phyloP scores from a whole-genome alignment of 257 asterid species.

The Perilla frutescens region DNA sequence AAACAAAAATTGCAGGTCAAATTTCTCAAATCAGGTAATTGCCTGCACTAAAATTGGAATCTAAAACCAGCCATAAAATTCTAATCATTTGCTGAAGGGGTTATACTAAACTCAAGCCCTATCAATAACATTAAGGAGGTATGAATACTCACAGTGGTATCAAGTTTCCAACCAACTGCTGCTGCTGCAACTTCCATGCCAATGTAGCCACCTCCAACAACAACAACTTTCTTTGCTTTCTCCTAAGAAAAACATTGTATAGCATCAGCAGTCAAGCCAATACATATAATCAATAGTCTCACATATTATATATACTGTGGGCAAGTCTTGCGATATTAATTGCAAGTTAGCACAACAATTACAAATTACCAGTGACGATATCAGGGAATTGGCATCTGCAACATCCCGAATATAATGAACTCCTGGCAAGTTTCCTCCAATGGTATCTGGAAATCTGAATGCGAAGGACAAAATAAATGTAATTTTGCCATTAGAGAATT shows the following conservation, averaged over 20 bases:
- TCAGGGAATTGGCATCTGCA: constrained; percentile 90
- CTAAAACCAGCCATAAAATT: not conserved
- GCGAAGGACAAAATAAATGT: constrained; percentile 18
- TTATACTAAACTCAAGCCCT: not conserved
- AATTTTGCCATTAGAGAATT: constrained; percentile 4
- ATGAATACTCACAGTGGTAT: constrained; percentile 75
- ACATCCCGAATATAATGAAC: constrained; percentile 95
- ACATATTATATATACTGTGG: not conserved
- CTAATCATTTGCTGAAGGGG: constrained; percentile 9
- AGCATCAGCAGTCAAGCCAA: constrained; percentile 5
- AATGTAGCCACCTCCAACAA: constrained; percentile 97
- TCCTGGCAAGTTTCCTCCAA: constrained; percentile 89
- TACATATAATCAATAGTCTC: not conserved
- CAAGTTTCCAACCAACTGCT: constrained; percentile 91
- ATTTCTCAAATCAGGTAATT: constrained; percentile 12
- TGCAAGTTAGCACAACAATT: constrained; percentile 16
- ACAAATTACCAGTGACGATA: constrained; percentile 73
- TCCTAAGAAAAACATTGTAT: constrained; percentile 48
- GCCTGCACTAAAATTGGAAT: constrained; percentile 17
- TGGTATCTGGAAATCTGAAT: constrained; percentile 87
- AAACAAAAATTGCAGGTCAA: constrained; percentile 17
- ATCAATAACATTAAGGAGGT: not conserved
- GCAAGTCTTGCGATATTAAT: not conserved
- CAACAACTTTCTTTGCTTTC: constrained; percentile 82
- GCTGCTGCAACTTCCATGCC: constrained; percentile 99